Evolutionary conservation across 192 early-diverging fungal genomes (phyloP), one percentile per base, ranked within the genome.

Genomic region (Piromyces finnis): DNA sequence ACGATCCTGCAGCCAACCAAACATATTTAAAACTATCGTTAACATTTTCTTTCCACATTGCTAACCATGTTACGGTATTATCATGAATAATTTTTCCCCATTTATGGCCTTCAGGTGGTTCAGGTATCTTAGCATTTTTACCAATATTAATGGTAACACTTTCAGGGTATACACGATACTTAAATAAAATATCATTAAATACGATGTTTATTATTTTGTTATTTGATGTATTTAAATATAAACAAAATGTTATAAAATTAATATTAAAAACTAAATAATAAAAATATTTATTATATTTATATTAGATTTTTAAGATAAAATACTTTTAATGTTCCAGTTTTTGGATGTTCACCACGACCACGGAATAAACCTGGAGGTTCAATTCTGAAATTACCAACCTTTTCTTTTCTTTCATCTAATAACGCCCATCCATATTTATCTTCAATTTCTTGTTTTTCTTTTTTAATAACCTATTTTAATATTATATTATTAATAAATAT

Each of bases 31-130:
- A 92, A 80, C 87, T 89, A 29, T 90, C 92, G 85, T 99, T 98
- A 79, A 99, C 94, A 85, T 98, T 99, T 82, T 99, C 97, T 83
- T 96, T 98, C 97, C 97, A 99, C 37, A 89, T 97, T 2, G 97
- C 97, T 39, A 99, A 86, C 97, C 97, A 99, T 26, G 94, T 96
- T 41, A 96, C 96, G 3, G 89, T 94, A 83, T 94, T 92, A 81
- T 98, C 96, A 81, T 98, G 94, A 17, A 92, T 88, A 78, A 99
- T 91, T 18, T 87, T 84, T 37, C 88, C 92, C 97, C 97, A 99
- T 29, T 87, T 86, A 84, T 99, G 97, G 28, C 96, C 97, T 1
- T 87, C 85, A 28, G 95, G 95, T 22, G 97, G 91, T 29, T 88
- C 86, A 15, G 97, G 97, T 26, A 97, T 83, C 80, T 85, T 85